These are phyloP conservation scores for Platanus orientalis DNA, from an alignment of 164 flowering plant species.

Conservation along the genomic window DNA sequence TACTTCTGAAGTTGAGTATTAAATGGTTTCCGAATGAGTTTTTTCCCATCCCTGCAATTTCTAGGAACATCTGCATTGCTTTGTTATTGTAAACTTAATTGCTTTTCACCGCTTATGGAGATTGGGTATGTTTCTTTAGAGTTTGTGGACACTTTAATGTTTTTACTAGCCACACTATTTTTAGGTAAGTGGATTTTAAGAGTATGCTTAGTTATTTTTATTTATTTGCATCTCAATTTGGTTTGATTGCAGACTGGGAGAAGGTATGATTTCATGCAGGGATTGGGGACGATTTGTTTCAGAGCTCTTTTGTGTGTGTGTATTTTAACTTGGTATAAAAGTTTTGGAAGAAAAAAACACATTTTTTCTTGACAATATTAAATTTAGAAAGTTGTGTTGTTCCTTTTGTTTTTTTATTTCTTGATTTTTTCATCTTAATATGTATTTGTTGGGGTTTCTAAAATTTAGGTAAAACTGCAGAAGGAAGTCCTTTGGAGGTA, in stretches of 20 bases:
- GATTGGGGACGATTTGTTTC: no score
- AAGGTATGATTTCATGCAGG: no score
- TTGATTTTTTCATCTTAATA: no score
- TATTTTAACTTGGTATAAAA: no score
- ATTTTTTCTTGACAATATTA: no score
- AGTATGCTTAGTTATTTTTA: no score
- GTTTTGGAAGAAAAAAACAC: no score
- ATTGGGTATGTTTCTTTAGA: neutral
- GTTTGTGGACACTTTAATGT: neutral
- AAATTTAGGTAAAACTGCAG: neutral
- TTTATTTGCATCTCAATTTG: no score
- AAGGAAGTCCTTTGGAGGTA: neutral
- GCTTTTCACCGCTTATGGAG: neutral
- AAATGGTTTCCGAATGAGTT: neutral
- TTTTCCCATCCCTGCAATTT: neutral
- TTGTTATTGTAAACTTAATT: neutral
- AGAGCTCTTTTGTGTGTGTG: no score
- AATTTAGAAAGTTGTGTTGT: neutral
- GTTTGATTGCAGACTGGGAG: no score
- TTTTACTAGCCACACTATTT: neutral
- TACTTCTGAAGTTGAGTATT: neutral
- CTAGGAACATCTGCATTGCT: constrained; percentile 5
- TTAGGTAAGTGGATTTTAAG: neutral
- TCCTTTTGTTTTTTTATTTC: neutral
- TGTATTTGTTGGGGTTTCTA: no score